Base-by-base conservation (phyloP, 495 filamentous ascomycete genomes). In the Tuber microsphaerosporum region DNA sequence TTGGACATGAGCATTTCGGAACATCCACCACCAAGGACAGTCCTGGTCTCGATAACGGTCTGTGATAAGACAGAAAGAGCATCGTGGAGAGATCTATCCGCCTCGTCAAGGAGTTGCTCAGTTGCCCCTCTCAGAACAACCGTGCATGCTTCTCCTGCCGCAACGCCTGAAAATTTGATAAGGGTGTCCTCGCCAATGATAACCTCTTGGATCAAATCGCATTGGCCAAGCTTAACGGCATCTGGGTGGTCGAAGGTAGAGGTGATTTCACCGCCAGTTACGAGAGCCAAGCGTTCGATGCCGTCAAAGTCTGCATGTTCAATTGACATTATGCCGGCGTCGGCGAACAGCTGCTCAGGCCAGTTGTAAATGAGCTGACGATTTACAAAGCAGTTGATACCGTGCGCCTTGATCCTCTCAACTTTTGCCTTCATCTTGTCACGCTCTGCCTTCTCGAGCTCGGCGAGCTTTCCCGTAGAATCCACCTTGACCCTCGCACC, bases 401-500 rank as follows among this genome's bases (percentile, higher is more conserved):
- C 95, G 82, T 99, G 96, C 46, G 93, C 89, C 89, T 98, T 99
- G 87, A 99, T 99, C 82, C 91, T 94, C 81, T 99, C 96, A 65
- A 99, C 95, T 88, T 99, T 99, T 74, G 92, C 91, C 86, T 92
- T 95, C 95, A 99, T 99, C 90, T 98, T 99, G 82, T 98, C 94
- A 74, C 92, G 90, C 87, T 99, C 95, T 34, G 95, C 96, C 87
- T 93, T 95, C 86, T 99, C 95, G 71, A 99, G 88, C 78, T 99
- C 96, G 20, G 95, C 95, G 42, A 99, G 87, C 88, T 98, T 97
- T 75, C 93, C 92, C 16, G 95, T 99, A 45, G 92, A 94, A 80
- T 93, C 92, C 37, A 94, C 95, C 88, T 97, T 97, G 80, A 98
- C 92, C 39, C 93, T 90, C 31, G 95, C 95, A 75, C 95, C 95